Conservation (phyloP, 306 rosid genomes). For the Prosopis cineraria region DNA sequence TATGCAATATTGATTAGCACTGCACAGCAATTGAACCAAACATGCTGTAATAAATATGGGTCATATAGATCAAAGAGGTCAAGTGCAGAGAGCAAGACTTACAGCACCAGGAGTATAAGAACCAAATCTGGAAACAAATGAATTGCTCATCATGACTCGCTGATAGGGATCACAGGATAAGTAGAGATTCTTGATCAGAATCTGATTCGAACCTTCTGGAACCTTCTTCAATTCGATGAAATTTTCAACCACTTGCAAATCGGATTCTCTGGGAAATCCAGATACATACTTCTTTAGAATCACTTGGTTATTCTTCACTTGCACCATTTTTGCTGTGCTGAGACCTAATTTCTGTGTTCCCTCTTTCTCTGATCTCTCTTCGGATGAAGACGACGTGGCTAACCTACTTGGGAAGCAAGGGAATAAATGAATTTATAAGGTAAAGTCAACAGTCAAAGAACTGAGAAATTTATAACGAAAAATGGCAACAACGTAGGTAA, state of each 20-base stretch:
- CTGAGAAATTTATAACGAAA: too few species aligned
- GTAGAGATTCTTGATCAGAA: conserved; percentile 50
- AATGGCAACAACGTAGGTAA: too few species aligned
- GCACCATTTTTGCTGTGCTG: not conserved
- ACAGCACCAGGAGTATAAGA: conserved; percentile 36
- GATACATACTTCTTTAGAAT: conserved; percentile 11
- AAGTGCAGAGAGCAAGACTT: not conserved
- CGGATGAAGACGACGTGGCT: too few species aligned
- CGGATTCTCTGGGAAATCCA: conserved; percentile 30
- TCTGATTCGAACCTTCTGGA: conserved; percentile 24
- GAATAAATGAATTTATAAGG: too few species aligned
- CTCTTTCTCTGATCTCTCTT: too few species aligned
- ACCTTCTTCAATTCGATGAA: conserved; percentile 17
- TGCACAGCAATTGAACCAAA: too few species aligned
- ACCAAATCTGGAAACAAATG: not conserved
- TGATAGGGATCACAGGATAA: conserved; percentile 53
- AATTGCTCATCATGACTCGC: not conserved
- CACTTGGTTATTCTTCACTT: conserved; percentile 40
- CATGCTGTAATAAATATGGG: too few species aligned
- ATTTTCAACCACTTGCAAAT: not conserved
- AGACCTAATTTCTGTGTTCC: not conserved
- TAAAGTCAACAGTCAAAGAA: too few species aligned
- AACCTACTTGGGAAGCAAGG: too few species aligned
- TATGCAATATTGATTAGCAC: too few species aligned
- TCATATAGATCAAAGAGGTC: too few species aligned